Evolutionary conservation across 2,329 filamentous ascomycete genomes (phyloP), one percentile per base, ranked within the genome.

Genomic region (Botrytis byssoidea): DNA sequence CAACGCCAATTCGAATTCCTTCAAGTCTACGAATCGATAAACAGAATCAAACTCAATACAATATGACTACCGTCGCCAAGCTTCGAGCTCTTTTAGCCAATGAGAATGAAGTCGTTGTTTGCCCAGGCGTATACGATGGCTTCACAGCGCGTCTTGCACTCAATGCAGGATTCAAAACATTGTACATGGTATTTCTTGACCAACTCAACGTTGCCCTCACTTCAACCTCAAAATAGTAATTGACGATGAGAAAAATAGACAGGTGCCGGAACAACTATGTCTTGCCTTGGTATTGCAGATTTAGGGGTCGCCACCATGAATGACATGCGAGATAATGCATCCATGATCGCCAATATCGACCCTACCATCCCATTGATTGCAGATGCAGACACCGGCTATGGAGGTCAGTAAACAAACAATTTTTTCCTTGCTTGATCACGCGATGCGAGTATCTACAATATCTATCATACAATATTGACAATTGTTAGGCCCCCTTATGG

Each of bases 121-220:
- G 87, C 70, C 90, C 90, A 0, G 90, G 90, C 46, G 90, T 92
- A 3, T 91, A 91, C 78, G 90, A 93, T 83, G 90, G 90, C 20
- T 86, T 91, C 72, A 89, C 88, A 3, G 89, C 90, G 0, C 84
- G 90, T 1, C 86, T 92, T 73, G 89, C 90, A 1, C 83, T 91
- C 35, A 83, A 85, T 60, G 84, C 88, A n/a, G 90, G 89, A 8
- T 91, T 91, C 74, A 86, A 91, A 65, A 86, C 85, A 73, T 80
- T 92, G 60, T 92, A 92, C 83, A 92, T 92, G 90, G 75, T 72
- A 57, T 20, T 12, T 57, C 37, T 57, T 18, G 18, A 32, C 42
- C 32, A 32, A 32, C 55, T n/a, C 6, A 35, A 46, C 3, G 18
- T 9, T 4, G 2, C 29, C 10, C 37, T 64, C 10, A n/a, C 4